Conservation (phyloP, 2,329 filamentous ascomycete genomes). For the Metarhizium rileyi region DNA sequence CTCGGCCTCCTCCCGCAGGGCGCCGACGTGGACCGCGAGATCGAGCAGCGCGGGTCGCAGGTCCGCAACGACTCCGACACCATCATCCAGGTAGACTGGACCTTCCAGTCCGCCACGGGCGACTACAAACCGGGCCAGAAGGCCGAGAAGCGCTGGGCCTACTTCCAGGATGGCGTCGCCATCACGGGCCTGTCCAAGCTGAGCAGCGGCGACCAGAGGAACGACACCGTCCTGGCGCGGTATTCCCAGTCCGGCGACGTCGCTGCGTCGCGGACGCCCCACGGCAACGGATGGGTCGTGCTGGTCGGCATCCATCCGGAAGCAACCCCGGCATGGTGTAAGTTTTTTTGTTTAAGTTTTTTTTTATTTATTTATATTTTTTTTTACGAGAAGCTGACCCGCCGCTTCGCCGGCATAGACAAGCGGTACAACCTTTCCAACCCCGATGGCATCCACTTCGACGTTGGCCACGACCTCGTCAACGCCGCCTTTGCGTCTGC, state of each 20-base stretch:
- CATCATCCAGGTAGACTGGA: constrained; percentile 17
- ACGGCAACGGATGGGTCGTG: constrained; percentile 15
- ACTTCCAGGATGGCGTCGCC: constrained; percentile 17
- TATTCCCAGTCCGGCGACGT: constrained; percentile 16
- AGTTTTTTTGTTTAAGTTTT: constrained; percentile 3
- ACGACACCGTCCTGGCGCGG: constrained; percentile 10
- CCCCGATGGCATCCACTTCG: constrained; percentile 13
- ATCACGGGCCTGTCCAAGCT: constrained; percentile 8
- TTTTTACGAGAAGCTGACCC: background rate
- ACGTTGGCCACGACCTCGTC: constrained; percentile 15
- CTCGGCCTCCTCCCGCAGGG: constrained; percentile 13
- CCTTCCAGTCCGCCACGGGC: constrained; percentile 7
- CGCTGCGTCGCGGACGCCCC: constrained; percentile 14
- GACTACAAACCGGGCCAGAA: constrained; percentile 6
- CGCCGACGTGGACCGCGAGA: constrained; percentile 7
- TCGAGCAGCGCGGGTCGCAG: constrained; percentile 7
- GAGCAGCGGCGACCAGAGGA: background rate
- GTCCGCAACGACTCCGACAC: constrained; percentile 12
- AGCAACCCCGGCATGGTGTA: constrained; percentile 16
- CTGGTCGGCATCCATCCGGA: constrained; percentile 17
- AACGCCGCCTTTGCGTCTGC: constrained; percentile 10
- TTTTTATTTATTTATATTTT: too few species aligned
- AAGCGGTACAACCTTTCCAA: constrained; percentile 9
- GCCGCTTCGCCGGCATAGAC: constrained; percentile 5
- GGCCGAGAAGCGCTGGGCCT: constrained; percentile 12